phyloP scores from a whole-genome alignment of 305 asterid genomes.

The Fraxinus xanthoxyloides region DNA sequence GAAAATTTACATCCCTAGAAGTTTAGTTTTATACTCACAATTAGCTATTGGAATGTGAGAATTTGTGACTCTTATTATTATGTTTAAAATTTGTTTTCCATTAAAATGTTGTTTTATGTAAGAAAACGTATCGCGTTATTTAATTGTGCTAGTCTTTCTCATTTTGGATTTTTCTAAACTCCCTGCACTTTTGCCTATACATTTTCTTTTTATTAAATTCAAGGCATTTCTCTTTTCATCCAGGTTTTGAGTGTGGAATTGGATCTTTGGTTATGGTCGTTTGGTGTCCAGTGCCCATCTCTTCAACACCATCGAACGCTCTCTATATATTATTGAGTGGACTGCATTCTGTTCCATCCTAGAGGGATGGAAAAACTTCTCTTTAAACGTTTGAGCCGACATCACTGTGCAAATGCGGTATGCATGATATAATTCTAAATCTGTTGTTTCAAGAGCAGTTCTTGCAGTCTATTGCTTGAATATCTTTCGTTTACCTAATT shows the following conservation, averaged over 20 bases:
- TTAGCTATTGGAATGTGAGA: neutral
- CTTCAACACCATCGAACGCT: slow-evolving; percentile 87
- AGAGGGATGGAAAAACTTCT: neutral
- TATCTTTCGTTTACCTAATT: neutral
- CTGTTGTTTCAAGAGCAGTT: neutral
- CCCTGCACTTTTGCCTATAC: neutral
- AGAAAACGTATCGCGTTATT: neutral
- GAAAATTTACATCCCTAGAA: neutral
- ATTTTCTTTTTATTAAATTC: slow-evolving; percentile 1
- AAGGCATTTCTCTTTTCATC: slow-evolving; percentile 20
- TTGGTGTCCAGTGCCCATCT: slow-evolving; percentile 58
- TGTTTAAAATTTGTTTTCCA: neutral
- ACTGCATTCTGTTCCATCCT: neutral
- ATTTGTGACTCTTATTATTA: neutral
- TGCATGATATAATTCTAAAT: neutral
- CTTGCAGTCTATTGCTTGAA: neutral
- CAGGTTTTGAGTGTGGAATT: slow-evolving; percentile 91
- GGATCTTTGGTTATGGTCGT: slow-evolving; percentile 96
- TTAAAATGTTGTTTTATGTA: neutral
- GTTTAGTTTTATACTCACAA: neutral
- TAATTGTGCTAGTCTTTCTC: neutral
- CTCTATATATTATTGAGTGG: slow-evolving; percentile 68
- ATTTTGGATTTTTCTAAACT: neutral
- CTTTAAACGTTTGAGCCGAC: slow-evolving; percentile 5
- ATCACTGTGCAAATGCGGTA: neutral